phyloP scores from a whole-genome alignment of 2,329 filamentous ascomycete genomes.

The Aspergillus sp. region DNA sequence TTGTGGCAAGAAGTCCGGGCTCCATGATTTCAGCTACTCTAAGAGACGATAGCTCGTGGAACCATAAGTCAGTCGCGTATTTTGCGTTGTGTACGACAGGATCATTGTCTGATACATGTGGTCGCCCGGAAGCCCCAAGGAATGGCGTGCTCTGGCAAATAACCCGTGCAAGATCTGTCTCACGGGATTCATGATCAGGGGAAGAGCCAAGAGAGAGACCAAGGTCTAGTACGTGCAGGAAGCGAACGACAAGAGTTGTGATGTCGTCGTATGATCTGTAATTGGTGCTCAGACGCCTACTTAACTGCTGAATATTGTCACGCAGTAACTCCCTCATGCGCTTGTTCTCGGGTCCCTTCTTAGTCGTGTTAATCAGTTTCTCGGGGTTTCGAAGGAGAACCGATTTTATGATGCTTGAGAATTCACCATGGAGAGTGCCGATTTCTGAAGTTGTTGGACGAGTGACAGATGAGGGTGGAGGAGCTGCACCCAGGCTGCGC shows the following conservation, averaged over 20 bases:
- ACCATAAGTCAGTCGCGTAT: conserved; percentile 34
- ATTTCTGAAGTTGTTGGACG: conserved; percentile 70
- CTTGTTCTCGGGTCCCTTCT: conserved; percentile 18
- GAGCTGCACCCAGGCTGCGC: conserved; percentile 63
- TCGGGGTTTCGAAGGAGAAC: conserved; percentile 49
- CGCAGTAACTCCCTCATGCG: conserved; percentile 46
- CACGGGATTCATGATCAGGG: conserved; percentile 16
- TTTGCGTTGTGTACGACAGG: conserved; percentile 16
- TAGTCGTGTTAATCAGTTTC: conserved; percentile 20
- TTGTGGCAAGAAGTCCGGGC: conserved; percentile 38
- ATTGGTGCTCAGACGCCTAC: conserved; percentile 65
- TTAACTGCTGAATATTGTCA: conserved; percentile 66
- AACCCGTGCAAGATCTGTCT: conserved; percentile 23
- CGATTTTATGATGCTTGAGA: conserved; percentile 72
- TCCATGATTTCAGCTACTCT: conserved; percentile 35
- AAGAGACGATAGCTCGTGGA: conserved; percentile 40
- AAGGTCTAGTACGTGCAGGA: conserved; percentile 75
- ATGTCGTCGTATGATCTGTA: conserved; percentile 86
- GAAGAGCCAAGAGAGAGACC: conserved; percentile 64
- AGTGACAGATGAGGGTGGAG: conserved; percentile 67
- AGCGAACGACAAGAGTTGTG: conserved; percentile 71
- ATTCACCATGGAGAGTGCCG: conserved; percentile 74
- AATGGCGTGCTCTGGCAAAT: conserved; percentile 42
- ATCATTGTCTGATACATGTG: conserved; percentile 14
- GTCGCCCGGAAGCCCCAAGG: conserved; percentile 31